Percentiles rank a stretch among this genome's conserved stretches.
These are phyloP conservation scores for Spathaspora arborariae DNA, from an alignment of 805 yeast species.

Conservation along the genomic window DNA sequence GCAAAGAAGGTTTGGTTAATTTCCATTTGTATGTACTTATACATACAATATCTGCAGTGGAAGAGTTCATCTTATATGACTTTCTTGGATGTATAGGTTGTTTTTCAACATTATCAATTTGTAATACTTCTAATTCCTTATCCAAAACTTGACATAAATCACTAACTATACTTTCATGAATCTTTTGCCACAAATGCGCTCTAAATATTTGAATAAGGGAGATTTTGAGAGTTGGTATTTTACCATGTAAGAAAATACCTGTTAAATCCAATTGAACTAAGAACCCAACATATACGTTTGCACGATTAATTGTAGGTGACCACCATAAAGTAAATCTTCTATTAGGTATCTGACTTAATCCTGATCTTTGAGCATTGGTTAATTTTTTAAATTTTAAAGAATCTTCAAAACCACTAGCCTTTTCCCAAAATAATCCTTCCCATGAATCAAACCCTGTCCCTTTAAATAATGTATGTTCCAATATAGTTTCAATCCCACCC, in stretches of 20 bases:
- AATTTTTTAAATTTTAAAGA: constrained; percentile 90
- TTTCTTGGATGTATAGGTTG: constrained; percentile 95
- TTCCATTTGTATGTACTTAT: constrained; percentile 78
- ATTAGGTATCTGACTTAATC: constrained; percentile 95
- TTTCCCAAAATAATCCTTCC: constrained; percentile 99
- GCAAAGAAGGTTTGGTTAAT: constrained; percentile 73
- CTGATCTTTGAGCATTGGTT: constrained; percentile 97
- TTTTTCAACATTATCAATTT: constrained; percentile 82
- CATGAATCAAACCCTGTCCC: constrained; percentile 98
- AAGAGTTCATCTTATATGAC: constrained; percentile 94
- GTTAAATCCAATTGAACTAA: constrained; percentile 93
- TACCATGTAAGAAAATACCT: constrained; percentile 95
- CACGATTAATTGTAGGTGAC: constrained; percentile 98
- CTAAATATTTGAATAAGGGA: constrained; percentile 94
- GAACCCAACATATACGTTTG: constrained; percentile 97
- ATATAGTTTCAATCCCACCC: constrained; percentile 94
- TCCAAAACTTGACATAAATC: constrained; percentile 92
- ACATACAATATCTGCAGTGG: constrained; percentile 85
- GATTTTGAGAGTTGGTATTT: constrained; percentile 93
- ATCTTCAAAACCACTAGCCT: constrained; percentile 95
- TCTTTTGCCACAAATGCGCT: constrained; percentile 98
- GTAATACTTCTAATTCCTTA: constrained; percentile 76
- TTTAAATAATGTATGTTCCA: constrained; percentile 91
- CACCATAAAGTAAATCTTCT: constrained; percentile 98
- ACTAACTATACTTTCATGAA: constrained; percentile 91